Evolutionary conservation across 495 filamentous ascomycete species (phyloP).

Genomic region (Corynascus novoguineensis): DNA sequence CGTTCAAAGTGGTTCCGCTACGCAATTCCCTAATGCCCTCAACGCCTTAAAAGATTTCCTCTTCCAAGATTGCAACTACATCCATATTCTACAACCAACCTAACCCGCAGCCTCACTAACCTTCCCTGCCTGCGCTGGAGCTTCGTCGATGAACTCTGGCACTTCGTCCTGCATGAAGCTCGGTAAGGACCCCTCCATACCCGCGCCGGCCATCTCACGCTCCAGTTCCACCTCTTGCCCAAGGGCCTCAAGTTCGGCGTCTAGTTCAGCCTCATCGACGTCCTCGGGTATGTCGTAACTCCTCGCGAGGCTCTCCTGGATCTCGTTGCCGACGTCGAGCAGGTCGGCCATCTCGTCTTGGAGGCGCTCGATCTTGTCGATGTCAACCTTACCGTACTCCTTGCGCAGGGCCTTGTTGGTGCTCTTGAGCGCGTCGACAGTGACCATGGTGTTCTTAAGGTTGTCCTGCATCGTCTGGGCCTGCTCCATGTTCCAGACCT

Average conservation of each 20-base stretch:
- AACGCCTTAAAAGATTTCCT: not conserved
- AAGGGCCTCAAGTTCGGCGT: constrained; percentile 92
- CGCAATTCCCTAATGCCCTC: not conserved
- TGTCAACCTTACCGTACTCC: constrained; percentile 95
- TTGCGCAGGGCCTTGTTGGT: constrained; percentile 90
- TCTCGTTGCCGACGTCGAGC: constrained; percentile 97
- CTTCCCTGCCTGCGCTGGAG: constrained; percentile 58
- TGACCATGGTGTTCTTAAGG: constrained; percentile 97
- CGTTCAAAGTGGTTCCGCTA: not conserved
- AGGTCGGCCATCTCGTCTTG: constrained; percentile 99
- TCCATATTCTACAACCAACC: not conserved
- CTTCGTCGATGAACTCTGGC: constrained; percentile 85
- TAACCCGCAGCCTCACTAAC: constrained; percentile 74
- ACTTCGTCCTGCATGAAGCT: constrained; percentile 79
- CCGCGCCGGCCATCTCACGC: constrained; percentile 49
- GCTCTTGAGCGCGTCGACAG: constrained; percentile 92
- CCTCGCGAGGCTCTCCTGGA: constrained; percentile 89
- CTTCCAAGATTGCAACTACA: not conserved
- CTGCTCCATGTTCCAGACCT: constrained; percentile 99
- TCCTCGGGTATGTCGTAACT: constrained; percentile 96
- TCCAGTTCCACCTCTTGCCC: constrained; percentile 85
- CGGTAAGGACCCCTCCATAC: constrained; percentile 51
- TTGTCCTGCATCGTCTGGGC: constrained; percentile 99
- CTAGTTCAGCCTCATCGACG: constrained; percentile 94
- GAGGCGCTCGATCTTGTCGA: constrained; percentile 95